These are phyloP conservation scores for Nitzschia sp. DNA, from an alignment of 108 stramenopile genomes.

Conservation along the genomic window DNA sequence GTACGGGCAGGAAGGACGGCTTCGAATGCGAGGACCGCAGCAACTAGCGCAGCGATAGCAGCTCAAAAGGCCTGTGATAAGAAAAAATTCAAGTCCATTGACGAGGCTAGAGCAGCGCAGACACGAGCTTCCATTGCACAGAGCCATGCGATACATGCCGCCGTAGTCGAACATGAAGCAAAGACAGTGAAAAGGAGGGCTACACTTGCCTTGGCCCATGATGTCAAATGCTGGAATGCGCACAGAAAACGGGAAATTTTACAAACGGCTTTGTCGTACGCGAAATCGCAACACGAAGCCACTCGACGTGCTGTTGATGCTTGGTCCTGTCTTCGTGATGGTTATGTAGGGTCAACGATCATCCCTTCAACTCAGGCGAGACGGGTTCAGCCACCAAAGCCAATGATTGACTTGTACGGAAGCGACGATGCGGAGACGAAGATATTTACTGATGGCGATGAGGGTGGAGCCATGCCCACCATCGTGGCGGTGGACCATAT, in stretches of 20 bases:
- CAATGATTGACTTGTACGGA: neutral
- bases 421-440: constrained; percentile 39
- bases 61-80: constrained; percentile 54
- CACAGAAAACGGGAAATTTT: constrained; percentile 81
- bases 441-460: constrained; percentile 22
- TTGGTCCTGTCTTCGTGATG: constrained; percentile 81
- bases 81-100: constrained; percentile 51
- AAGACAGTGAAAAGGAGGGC: constrained; percentile 71
- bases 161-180: constrained; percentile 88
- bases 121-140: constrained; percentile 69
- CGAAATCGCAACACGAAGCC: constrained; percentile 77
- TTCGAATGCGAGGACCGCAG: constrained; percentile 65
- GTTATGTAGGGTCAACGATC: constrained; percentile 59
- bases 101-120: constrained; percentile 71
- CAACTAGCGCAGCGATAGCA: constrained; percentile 47
- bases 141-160: constrained; percentile 84
- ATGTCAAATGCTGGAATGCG: constrained; percentile 87
- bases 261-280: constrained; percentile 52
- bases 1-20: constrained; percentile 74
- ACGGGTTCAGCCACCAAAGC: constrained; percentile 1
- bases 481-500: constrained; percentile 50
- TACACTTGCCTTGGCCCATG: constrained; percentile 80
- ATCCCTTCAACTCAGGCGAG: constrained; percentile 41
- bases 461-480: neutral
- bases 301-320: constrained; percentile 67